Conservation (phyloP, 306 rosid genomes). For the Trifolium repens region DNA sequence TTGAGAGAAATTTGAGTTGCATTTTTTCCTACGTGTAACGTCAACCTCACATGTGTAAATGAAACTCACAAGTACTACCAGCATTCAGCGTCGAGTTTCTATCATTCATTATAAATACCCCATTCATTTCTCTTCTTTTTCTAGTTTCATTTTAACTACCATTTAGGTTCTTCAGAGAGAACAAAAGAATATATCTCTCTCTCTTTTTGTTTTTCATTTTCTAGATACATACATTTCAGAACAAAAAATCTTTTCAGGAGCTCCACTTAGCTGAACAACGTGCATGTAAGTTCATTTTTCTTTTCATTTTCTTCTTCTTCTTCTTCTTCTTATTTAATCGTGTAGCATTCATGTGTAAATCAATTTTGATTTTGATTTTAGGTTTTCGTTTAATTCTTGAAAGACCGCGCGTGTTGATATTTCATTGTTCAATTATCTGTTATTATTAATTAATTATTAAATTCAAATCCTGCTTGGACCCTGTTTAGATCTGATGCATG, state of each 20-base stretch:
- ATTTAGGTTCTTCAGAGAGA: slow-evolving; percentile 30
- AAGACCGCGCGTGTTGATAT: slow-evolving; percentile 15
- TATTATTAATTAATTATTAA: neutral
- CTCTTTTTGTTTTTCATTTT: slow-evolving; percentile 4
- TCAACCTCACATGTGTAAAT: slow-evolving; percentile 49
- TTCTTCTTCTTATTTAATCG: neutral
- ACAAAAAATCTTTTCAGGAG: neutral
- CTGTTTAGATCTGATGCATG: slow-evolving; percentile 57
- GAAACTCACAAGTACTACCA: slow-evolving; percentile 30
- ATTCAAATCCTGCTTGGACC: neutral
- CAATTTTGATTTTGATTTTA: slow-evolving; percentile 17
- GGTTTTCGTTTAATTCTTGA: neutral
- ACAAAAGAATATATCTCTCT: slow-evolving; percentile 25
- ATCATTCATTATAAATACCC: slow-evolving; percentile 53
- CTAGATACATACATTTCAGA: neutral
- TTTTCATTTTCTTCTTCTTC: slow-evolving; percentile 9
- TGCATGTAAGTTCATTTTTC: slow-evolving; percentile 42
- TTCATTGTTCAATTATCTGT: neutral
- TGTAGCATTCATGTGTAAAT: neutral
- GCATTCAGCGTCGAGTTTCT: slow-evolving; percentile 27
- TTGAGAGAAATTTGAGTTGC: slow-evolving; percentile 40
- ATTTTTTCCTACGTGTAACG: slow-evolving; percentile 42
- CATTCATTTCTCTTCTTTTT: slow-evolving; percentile 8
- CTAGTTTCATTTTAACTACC: slow-evolving; percentile 27
- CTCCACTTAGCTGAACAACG: slow-evolving; percentile 31